Conservation (phyloP, 2,329 filamentous ascomycete genomes). For the Pestalotiopsis sp. region DNA sequence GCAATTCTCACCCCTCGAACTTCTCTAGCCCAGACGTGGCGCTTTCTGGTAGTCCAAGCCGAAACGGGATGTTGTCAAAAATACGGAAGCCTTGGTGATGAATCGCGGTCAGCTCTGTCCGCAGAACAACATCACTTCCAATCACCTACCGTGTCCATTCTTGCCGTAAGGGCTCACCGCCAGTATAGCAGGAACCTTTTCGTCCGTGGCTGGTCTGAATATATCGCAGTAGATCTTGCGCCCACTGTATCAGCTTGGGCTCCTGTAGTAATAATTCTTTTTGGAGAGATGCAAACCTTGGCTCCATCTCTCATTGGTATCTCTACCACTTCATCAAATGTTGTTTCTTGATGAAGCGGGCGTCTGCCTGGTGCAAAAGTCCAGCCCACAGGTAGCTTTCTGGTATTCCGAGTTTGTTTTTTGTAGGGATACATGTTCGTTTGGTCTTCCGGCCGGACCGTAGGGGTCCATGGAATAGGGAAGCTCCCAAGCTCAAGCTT, state of each 20-base stretch:
- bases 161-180: background rate
- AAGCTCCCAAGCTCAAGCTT: background rate
- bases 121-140: background rate
- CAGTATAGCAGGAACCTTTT: background rate
- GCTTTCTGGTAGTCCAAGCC: background rate
- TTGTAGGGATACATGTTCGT: background rate
- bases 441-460: background rate
- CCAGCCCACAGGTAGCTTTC: background rate
- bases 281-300: background rate
- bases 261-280: background rate
- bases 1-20: background rate
- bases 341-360: background rate
- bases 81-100: background rate
- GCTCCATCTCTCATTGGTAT: background rate
- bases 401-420: background rate
- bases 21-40: background rate
- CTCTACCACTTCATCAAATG: background rate
- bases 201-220: background rate
- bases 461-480: background rate
- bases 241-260: background rate
- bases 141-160: background rate
- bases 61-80: background rate
- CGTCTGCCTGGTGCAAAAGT: background rate
- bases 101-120: background rate
- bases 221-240: background rate